Evolutionary conservation across 345 rosid species (phyloP).

Genomic region (Cardamine resedifolia): DNA sequence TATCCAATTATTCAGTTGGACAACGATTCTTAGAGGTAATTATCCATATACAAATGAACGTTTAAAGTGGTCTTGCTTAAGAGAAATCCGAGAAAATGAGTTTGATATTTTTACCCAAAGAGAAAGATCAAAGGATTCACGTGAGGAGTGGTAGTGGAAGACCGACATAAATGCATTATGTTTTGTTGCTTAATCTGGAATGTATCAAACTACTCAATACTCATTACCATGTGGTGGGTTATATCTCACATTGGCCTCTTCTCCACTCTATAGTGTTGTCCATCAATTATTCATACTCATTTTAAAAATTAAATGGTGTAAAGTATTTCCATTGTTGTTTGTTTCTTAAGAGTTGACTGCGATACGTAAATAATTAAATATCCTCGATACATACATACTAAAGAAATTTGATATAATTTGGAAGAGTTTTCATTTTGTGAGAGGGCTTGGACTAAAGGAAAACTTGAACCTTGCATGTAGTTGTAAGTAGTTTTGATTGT

Average conservation of each 20-base stretch:
- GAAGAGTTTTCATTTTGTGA: background rate
- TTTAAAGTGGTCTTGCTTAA: slow-evolving; percentile 20
- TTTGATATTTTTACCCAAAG: background rate
- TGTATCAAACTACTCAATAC: slow-evolving; percentile 30
- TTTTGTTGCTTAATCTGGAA: slow-evolving; percentile 33
- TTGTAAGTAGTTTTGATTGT: background rate
- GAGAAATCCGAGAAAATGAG: slow-evolving; percentile 17
- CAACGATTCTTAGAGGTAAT: slow-evolving; percentile 1
- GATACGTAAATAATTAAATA: background rate
- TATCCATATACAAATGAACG: slow-evolving; percentile 4
- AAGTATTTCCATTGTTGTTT: slow-evolving; percentile 6
- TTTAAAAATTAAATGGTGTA: background rate
- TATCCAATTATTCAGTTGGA: background rate
- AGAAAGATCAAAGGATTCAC: slow-evolving; percentile 31
- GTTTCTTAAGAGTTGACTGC: slow-evolving; percentile 3
- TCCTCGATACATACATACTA: background rate
- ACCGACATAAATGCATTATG: slow-evolving; percentile 34
- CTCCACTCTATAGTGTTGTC: slow-evolving; percentile 31
- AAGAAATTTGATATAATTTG: background rate
- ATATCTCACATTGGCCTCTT: slow-evolving; percentile 25
- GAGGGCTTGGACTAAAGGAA: background rate
- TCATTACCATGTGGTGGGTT: slow-evolving; percentile 40
- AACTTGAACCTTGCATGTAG: background rate
- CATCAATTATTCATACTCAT: slow-evolving; percentile 22
- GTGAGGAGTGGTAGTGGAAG: slow-evolving; percentile 29